Percentiles rank a stretch among this genome's conserved stretches.
Conservation (phyloP, 1,284 basidiomycete genomes). For the Irpex sp. region DNA sequence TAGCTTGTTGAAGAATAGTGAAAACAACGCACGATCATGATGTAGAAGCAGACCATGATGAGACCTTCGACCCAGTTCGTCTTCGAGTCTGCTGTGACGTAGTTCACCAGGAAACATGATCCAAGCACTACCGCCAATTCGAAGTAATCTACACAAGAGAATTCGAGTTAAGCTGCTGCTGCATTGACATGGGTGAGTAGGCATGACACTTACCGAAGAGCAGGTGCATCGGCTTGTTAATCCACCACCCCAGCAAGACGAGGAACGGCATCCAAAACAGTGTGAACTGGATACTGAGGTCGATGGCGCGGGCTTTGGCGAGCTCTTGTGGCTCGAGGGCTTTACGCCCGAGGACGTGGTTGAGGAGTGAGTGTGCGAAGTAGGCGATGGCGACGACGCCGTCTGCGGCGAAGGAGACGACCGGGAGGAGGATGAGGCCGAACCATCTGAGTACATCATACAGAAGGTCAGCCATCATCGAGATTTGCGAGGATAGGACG, state of each 20-base stretch:
- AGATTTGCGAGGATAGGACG: too few relatives aligned
- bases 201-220: conserved; percentile 34
- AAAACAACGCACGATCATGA: conserved; percentile 18
- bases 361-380: conserved; percentile 34
- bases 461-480: not conserved
- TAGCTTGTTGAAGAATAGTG: not conserved
- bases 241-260: conserved; percentile 36
- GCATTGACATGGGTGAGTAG: too few relatives aligned
- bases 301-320: conserved; percentile 35
- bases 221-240: conserved; percentile 29
- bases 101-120: conserved; percentile 67
- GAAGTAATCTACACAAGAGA: conserved; percentile 37
- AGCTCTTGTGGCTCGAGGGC: conserved; percentile 26
- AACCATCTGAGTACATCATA: conserved; percentile 49
- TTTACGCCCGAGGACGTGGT: conserved; percentile 16
- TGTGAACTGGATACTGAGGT: conserved; percentile 40
- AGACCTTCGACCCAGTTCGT: conserved; percentile 64
- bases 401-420: conserved; percentile 69
- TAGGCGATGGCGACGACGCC: conserved; percentile 52
- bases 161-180: too few relatives aligned
- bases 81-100: conserved; percentile 65
- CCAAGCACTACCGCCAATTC: conserved; percentile 59
- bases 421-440: conserved; percentile 62
- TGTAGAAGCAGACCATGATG: conserved; percentile 58
- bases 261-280: conserved; percentile 39